Evolutionary conservation across 257 asterid genomes (phyloP).

Genomic region (Gentiana dahurica): DNA sequence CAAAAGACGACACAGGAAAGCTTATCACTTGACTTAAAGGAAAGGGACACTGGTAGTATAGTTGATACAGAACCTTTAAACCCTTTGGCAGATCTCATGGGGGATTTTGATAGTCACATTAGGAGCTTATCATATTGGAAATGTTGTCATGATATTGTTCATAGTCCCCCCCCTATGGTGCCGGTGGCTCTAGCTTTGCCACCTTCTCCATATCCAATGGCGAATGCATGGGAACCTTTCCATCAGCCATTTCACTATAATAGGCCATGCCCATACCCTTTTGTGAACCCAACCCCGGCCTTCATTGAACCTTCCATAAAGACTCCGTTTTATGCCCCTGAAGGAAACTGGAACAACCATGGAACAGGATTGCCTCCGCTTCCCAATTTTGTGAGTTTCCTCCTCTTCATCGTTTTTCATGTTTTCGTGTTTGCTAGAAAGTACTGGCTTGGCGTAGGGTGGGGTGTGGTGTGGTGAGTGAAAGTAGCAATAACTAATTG

Average conservation of each 20-base stretch:
- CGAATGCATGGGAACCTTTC: conserved; percentile 27
- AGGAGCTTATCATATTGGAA: conserved; percentile 71
- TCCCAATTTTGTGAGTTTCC: conserved; percentile 39
- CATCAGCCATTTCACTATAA: conserved; percentile 27
- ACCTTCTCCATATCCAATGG: conserved; percentile 19
- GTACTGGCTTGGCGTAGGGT: no score
- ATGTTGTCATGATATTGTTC: conserved; percentile 34
- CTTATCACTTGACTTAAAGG: conserved; percentile 34
- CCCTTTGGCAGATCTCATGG: conserved; percentile 74
- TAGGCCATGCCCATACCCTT: conserved; percentile 18
- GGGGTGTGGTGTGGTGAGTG: no score
- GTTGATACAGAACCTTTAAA: conserved; percentile 46
- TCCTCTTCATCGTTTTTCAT: neutral
- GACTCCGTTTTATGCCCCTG: conserved; percentile 21
- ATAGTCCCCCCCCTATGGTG: conserved; percentile 12
- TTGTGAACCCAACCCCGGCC: conserved; percentile 13
- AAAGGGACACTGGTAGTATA: conserved; percentile 30
- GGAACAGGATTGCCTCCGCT: conserved; percentile 49
- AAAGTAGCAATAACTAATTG: neutral
- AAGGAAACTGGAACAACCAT: conserved; percentile 30
- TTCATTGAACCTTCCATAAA: conserved; percentile 21
- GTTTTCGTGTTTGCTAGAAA: neutral
- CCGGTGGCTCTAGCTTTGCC: conserved; percentile 19
- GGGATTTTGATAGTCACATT: conserved; percentile 66
- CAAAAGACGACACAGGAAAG: conserved; percentile 26